Evolutionary conservation across 495 filamentous ascomycete genomes (phyloP), one percentile per base, ranked within the genome.

Genomic region (Daldinia caldariorum): DNA sequence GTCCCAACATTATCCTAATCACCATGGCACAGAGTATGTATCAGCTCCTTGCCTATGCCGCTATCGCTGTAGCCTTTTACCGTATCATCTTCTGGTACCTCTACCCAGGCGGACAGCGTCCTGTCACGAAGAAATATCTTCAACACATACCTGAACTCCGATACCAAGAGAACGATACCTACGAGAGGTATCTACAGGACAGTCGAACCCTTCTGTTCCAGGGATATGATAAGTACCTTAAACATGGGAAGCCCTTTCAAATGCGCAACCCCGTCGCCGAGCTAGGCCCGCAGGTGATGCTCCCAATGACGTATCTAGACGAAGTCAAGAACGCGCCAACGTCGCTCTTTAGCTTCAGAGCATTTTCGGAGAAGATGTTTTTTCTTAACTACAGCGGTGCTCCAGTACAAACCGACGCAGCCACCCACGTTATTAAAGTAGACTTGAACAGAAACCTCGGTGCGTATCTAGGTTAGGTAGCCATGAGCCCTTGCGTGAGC

Each of bases 61-160:
- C 39, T 43, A n/a, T 43, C 5, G n/a, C n/a, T n/a, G 3, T 18
- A 6, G 39, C 16, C n/a, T n/a, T 18, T n/a, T 43, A 43, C 39
- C 39, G 39, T 4, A 6, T 43, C n/a, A 16, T 43, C n/a, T n/a
- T 16, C 14, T 43, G 39, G n/a, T 43, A 18, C n/a, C 39, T 43
- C n/a, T 43, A 43, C 39, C 39, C 39, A 43, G 39, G 39, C n/a
- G n/a, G 39, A 43, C 14, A n/a, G 14, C n/a, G n/a, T 43, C 39
- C 14, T 14, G 39, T 18, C 14, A 43, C 39, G 39, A 43, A 16
- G 16, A 18, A n/a, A 8, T 43, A 14, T 2, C 39, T 43, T 43
- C n/a, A 8, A 7, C 39, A 43, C n/a, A 43, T 16, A 43, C n/a
- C 39, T 5, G 39, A 43, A n/a, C 4, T 43, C 6, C 39, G 39